These are phyloP conservation scores for Bipolaris zeicola DNA, from an alignment of 2,329 filamentous ascomycete genomes.

Conservation along the genomic window DNA sequence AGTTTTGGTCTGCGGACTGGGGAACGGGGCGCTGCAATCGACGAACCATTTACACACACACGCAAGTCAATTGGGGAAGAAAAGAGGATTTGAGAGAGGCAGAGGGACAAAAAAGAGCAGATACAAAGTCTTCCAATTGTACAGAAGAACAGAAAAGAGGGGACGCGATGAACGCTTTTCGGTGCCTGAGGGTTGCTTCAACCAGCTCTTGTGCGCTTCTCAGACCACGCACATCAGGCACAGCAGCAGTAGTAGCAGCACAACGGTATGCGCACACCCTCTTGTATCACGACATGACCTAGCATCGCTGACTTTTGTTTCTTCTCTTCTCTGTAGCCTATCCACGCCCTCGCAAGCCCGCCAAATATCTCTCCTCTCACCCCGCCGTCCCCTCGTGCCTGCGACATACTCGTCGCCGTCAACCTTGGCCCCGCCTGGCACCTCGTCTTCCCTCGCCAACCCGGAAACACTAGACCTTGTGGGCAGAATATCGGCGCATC, in stretches of 20 bases:
- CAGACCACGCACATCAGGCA: constrained; percentile 15
- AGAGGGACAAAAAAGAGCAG: no score
- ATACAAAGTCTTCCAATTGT: no score
- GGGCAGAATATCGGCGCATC: constrained; percentile 45
- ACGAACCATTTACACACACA: no score
- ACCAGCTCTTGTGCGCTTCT: constrained; percentile 24
- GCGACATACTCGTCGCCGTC: constrained; percentile 19
- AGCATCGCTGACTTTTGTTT: background rate
- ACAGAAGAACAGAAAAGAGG: background rate
- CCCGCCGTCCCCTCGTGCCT: constrained; percentile 35
- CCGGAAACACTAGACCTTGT: constrained; percentile 42
- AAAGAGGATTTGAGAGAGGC: background rate
- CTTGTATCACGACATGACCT: background rate
- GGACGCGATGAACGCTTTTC: constrained; percentile 41
- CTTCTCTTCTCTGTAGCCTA: constrained; percentile 8
- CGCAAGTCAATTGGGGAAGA: background rate
- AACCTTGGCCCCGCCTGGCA: constrained; percentile 23
- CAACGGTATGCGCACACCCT: constrained; percentile 25
- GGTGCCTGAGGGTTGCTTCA: constrained; percentile 35
- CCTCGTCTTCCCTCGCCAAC: constrained; percentile 15
- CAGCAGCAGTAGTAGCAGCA: constrained; percentile 15
- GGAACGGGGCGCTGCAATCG: constrained; percentile 5
- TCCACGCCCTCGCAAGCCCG: constrained; percentile 20
- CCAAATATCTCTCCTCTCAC: constrained; percentile 36
- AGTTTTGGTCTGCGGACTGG: constrained; percentile 21